Conservation (phyloP, 2,329 filamentous ascomycete genomes). For the Curvularia sp. region DNA sequence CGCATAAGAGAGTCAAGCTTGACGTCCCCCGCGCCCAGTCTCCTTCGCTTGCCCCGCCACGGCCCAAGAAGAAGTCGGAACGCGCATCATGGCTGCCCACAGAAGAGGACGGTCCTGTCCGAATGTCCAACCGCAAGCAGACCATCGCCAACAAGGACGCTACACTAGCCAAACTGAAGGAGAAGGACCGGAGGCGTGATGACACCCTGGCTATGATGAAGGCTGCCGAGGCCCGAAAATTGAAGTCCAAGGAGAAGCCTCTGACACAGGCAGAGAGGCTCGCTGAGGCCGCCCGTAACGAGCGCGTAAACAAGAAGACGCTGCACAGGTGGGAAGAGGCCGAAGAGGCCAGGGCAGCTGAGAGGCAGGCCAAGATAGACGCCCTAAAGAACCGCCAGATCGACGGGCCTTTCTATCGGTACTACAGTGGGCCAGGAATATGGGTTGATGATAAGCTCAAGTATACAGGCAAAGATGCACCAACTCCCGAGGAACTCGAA, state of each 20-base stretch:
- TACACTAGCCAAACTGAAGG: conserved; percentile 73
- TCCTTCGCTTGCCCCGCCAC: conserved; percentile 55
- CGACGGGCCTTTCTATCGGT: conserved; percentile 86
- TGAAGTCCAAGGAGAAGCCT: conserved; percentile 76
- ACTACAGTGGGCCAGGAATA: conserved; percentile 89
- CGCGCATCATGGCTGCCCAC: conserved; percentile 73
- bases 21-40: conserved; percentile 51
- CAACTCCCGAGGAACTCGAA: conserved; percentile 46
- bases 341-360: conserved; percentile 85
- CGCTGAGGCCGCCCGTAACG: conserved; percentile 80
- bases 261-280: conserved; percentile 89
- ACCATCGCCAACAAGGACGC: conserved; percentile 66
- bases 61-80: conserved; percentile 72
- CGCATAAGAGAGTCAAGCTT: conserved; percentile 50
- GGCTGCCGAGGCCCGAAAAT: conserved; percentile 67
- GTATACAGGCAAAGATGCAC: conserved; percentile 64
- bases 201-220: conserved; percentile 72
- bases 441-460: conserved; percentile 79
- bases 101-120: conserved; percentile 65
- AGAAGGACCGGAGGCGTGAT: conserved; percentile 72
- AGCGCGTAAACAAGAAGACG: conserved; percentile 87
- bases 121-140: conserved; percentile 67
- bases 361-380: conserved; percentile 81
- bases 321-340: conserved; percentile 93
- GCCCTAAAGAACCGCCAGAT: conserved; percentile 86